These are phyloP conservation scores for Cadophora gregata DNA, from an alignment of 2,329 filamentous ascomycete genomes.

Conservation along the genomic window DNA sequence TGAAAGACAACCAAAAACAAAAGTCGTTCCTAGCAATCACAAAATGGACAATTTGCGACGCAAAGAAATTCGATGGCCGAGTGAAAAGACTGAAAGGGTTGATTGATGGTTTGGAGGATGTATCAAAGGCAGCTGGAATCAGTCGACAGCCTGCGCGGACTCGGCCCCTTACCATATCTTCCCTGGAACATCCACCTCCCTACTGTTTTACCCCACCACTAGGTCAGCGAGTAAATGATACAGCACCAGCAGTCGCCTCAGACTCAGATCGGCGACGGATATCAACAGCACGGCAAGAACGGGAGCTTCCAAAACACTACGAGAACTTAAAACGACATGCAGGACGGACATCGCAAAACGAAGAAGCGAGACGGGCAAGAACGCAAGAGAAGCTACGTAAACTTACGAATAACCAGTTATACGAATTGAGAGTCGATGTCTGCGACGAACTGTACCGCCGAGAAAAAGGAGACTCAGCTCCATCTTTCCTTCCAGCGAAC, in stretches of 20 bases:
- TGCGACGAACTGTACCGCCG: constrained; percentile 36
- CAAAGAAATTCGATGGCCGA: constrained; percentile 35
- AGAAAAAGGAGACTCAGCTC: constrained; percentile 50
- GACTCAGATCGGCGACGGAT: constrained; percentile 1
- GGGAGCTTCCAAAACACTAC: constrained; percentile 15
- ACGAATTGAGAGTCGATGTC: constrained; percentile 33
- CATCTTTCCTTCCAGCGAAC: constrained; percentile 27
- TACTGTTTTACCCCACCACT: constrained; percentile 26
- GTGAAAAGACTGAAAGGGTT: constrained; percentile 32
- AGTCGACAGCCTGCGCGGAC: not conserved
- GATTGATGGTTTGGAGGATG: constrained; percentile 35
- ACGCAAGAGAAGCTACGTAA: constrained; percentile 27
- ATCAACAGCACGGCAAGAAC: not conserved
- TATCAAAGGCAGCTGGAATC: constrained; percentile 31
- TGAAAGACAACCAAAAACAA: constrained; percentile 35
- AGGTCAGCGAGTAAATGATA: not conserved
- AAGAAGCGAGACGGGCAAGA: not conserved
- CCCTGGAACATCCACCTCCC: constrained; percentile 30
- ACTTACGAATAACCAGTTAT: constrained; percentile 27
- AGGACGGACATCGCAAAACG: not conserved
- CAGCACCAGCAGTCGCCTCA: not conserved
- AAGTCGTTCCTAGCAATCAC: constrained; percentile 34
- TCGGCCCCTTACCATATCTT: constrained; percentile 8
- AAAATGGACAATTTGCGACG: constrained; percentile 37
- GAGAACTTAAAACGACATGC: constrained; percentile 26